Evolutionary conservation across 2,329 filamentous ascomycete genomes (phyloP).

Genomic region (Chaetomium olivaceum): DNA sequence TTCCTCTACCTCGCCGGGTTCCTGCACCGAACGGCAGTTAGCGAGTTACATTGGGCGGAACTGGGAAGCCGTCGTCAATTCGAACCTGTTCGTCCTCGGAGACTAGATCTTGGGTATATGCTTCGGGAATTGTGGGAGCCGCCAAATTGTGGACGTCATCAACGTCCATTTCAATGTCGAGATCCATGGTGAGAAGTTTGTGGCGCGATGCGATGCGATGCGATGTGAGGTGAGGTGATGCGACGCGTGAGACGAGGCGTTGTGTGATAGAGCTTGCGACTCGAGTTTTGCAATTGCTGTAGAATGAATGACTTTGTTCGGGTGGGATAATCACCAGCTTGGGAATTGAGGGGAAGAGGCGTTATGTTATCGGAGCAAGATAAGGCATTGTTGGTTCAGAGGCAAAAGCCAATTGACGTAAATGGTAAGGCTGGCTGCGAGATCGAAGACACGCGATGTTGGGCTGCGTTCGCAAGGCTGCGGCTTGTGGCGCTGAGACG

Average conservation of each 20-base stretch:
- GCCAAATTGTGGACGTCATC: slow-evolving; percentile 40
- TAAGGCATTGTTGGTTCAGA: too few species aligned
- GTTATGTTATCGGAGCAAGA: neutral
- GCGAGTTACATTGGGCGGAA: slow-evolving; percentile 8
- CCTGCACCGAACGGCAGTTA: slow-evolving; percentile 33
- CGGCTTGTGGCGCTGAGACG: neutral
- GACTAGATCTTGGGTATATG: slow-evolving; percentile 34
- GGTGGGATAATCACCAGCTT: neutral
- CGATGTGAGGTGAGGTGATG: neutral
- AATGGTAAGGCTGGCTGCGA: neutral
- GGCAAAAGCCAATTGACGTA: neutral
- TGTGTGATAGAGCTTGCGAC: neutral
- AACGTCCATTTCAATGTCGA: slow-evolving; percentile 71
- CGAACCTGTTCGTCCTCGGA: slow-evolving; percentile 36
- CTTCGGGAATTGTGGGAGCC: slow-evolving; percentile 32
- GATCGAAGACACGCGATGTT: neutral
- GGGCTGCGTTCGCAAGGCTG: slow-evolving; percentile 1
- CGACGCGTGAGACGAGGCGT: neutral
- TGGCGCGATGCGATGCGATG: neutral
- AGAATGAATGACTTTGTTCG: neutral
- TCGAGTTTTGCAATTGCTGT: neutral
- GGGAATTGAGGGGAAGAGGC: neutral
- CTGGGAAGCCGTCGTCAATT: neutral
- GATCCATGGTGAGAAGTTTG: slow-evolving; percentile 56
- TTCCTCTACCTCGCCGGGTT: slow-evolving; percentile 46